Evolutionary conservation across 1,284 basidiomycete species (phyloP).

Genomic region (Cryptococcus neoformans): DNA sequence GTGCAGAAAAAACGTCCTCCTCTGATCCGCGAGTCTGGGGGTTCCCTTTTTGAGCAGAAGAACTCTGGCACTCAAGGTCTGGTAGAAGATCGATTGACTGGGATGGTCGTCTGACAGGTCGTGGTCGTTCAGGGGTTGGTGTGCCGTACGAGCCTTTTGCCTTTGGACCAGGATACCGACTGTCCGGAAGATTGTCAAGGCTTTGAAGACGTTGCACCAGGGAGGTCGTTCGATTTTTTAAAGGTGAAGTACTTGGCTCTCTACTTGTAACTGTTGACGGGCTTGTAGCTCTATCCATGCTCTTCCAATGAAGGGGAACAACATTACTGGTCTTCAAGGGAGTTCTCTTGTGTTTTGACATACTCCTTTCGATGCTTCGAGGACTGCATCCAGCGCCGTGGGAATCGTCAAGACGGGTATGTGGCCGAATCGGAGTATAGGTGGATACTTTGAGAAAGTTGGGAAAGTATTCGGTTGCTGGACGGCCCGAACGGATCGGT

Average conservation of each 20-base stretch:
- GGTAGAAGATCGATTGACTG: too few relatives aligned
- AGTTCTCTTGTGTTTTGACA: too few relatives aligned
- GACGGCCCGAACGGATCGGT: not conserved
- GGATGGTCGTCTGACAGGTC: not conserved
- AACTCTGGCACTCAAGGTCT: too few relatives aligned
- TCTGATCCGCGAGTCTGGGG: too few relatives aligned
- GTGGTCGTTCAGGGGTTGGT: not conserved
- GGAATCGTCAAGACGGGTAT: not conserved
- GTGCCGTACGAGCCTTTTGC: not conserved
- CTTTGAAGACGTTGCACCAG: not conserved
- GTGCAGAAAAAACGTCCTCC: not conserved
- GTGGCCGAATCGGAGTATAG: not conserved
- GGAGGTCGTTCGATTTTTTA: not conserved
- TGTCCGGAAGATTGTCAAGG: not conserved
- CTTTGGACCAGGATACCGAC: not conserved
- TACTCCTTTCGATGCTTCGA: not conserved
- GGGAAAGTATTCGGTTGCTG: not conserved
- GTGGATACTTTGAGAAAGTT: not conserved
- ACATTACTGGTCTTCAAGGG: too few relatives aligned
- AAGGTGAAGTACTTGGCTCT: not conserved
- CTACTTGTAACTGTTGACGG: not conserved
- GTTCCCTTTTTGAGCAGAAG: too few relatives aligned
- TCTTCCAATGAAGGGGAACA: not conserved
- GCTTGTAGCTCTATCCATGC: not conserved
- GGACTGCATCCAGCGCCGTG: not conserved